A percentile compares a stretch with the other conserved stretches of the same genome.
These are phyloP conservation scores for Centrapalus pauciflorus DNA, from an alignment of 129 eudicot species.

Conservation along the genomic window DNA sequence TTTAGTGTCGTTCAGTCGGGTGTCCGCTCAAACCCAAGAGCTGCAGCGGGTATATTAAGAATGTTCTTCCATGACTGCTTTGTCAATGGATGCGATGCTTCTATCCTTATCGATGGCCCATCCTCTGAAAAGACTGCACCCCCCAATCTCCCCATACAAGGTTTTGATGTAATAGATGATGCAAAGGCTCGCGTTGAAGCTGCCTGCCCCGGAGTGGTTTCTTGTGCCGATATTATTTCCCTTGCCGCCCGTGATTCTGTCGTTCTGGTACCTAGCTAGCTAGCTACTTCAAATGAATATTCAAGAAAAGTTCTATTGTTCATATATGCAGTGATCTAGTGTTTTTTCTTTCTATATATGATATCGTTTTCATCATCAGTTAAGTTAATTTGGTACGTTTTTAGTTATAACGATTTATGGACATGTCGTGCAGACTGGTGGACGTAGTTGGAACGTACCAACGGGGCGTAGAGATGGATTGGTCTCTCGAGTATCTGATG, in stretches of 20 bases:
- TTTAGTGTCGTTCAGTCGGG: slow-evolving; percentile 40
- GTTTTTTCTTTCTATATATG: too few species aligned
- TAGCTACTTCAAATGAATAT: too few species aligned
- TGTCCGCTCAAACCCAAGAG: slow-evolving; percentile 26
- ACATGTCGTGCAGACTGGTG: slow-evolving; percentile 44
- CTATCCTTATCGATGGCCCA: slow-evolving; percentile 52
- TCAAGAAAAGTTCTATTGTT: too few species aligned
- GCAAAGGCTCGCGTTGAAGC: slow-evolving; percentile 56
- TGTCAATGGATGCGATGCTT: slow-evolving; percentile 76
- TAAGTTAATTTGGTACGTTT: too few species aligned
- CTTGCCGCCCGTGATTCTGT: slow-evolving; percentile 72
- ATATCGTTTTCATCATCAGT: too few species aligned
- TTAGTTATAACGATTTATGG: too few species aligned
- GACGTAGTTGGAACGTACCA: slow-evolving; percentile 45
- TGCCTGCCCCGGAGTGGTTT: slow-evolving; percentile 69
- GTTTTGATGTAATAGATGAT: slow-evolving; percentile 60
- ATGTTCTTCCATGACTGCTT: slow-evolving; percentile 76
- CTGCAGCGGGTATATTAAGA: slow-evolving; percentile 59
- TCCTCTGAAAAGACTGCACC: slow-evolving; percentile 45
- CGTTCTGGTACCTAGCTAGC: slow-evolving; percentile 35
- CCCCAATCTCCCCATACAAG: slow-evolving; percentile 45
- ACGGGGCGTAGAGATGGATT: slow-evolving; percentile 73
- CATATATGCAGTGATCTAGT: too few species aligned
- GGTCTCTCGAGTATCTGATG: slow-evolving; percentile 52
- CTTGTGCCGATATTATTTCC: slow-evolving; percentile 84